Base-by-base conservation (phyloP, 202 grass and related monocot genomes). In the Panicum hallii region DNA sequence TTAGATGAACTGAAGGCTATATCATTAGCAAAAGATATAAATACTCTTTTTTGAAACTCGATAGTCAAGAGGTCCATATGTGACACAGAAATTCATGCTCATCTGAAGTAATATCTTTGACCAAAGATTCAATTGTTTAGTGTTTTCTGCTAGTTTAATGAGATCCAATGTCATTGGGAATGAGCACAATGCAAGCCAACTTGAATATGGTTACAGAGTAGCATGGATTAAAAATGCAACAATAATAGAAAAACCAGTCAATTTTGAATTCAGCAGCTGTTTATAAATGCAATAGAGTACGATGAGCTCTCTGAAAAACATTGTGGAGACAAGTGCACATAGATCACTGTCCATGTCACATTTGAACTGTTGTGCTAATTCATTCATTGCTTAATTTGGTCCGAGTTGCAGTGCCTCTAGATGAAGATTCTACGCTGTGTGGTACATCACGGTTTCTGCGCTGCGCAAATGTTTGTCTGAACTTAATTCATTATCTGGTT, bases 341-440 rank as follows among this genome's bases (percentile, higher is more conserved):
- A 63, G 80, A 50, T n/a, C 20, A 65, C 16, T 63, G 9, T 55
- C 19, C 71, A 45, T 41, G 34, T 50, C 50, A 45, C 61, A 54
- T 78, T n/a, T 56, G 42, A 63, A 53, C 62, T 54, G 32, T 8
- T 79, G 30, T 62, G 44, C 44, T 90, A 74, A 62, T 68, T 54
- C 32, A 48, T 78, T 6, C 41, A 22, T 68, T 50, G 0, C 55
- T 77, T 86, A 48, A 58, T 26, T 60, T 63, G 11, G 45, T 81
- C 32, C 76, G 54, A 80, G 43, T 70, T 84, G 70, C 89, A 87
- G 75, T 46, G 45, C 28, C 67, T 84, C 38, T 22, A 56, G 17
- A 41, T 30, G 68, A 14, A 56, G 44, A 83, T 79, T 17, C 22
- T 42, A 2, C 44, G 68, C 68, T 69, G 52, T 5, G 7, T 26